phyloP scores from a whole-genome alignment of 2,329 filamentous ascomycete genomes.

The Aspergillus hiratsukae region DNA sequence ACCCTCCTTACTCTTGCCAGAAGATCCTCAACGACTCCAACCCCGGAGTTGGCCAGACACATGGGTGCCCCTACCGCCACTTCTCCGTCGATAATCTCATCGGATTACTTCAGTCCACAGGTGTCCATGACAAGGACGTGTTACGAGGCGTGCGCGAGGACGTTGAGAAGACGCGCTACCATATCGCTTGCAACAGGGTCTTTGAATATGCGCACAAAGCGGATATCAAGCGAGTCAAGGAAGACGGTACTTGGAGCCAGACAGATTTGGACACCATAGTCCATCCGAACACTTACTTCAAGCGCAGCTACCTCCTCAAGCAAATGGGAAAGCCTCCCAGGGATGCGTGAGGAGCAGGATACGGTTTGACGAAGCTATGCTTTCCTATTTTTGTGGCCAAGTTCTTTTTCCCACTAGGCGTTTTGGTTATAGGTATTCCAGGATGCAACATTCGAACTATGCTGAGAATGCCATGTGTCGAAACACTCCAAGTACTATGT shows the following conservation, averaged over 20 bases:
- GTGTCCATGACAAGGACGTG: slow-evolving; percentile 72
- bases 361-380: slow-evolving; percentile 48
- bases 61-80: slow-evolving; percentile 95
- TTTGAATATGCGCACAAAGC: slow-evolving; percentile 82
- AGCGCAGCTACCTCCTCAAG: slow-evolving; percentile 84
- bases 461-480: background rate
- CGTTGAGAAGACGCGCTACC: slow-evolving; percentile 80
- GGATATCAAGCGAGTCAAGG: slow-evolving; percentile 72
- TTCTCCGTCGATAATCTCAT: slow-evolving; percentile 85
- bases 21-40: slow-evolving; percentile 89
- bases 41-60: slow-evolving; percentile 78
- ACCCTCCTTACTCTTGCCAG: slow-evolving; percentile 89
- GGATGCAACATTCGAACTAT: background rate
- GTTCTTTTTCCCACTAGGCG: slow-evolving; percentile 10
- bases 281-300: slow-evolving; percentile 97
- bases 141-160: slow-evolving; percentile 81
- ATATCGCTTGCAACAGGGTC: slow-evolving; percentile 94
- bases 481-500: slow-evolving; percentile 2
- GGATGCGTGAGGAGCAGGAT: slow-evolving; percentile 36
- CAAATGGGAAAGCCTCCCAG: slow-evolving; percentile 58
- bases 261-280: slow-evolving; percentile 89
- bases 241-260: slow-evolving; percentile 65
- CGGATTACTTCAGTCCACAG: slow-evolving; percentile 68
- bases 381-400: slow-evolving; percentile 1
- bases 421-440: slow-evolving; percentile 10